Evolutionary conservation across 1,284 basidiomycete genomes (phyloP).

Genomic region (Sporisorium exsertum): DNA sequence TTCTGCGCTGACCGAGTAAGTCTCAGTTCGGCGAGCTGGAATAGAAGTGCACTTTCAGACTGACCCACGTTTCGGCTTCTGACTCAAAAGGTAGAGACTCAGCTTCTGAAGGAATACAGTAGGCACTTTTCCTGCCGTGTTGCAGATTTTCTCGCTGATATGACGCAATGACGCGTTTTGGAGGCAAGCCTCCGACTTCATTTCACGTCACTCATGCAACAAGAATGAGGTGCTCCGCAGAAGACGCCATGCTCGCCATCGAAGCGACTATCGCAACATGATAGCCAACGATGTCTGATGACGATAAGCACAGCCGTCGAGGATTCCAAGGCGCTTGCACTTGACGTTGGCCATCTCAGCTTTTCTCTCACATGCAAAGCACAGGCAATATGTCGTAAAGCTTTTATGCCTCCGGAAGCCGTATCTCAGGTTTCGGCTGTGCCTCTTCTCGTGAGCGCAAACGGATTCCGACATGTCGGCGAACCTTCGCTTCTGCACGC

Average conservation of each 20-base stretch:
- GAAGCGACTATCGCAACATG: neutral
- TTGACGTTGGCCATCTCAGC: neutral
- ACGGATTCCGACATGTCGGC: neutral
- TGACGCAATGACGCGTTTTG: slow-evolving; percentile 43
- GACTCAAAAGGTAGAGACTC: too few relatives aligned
- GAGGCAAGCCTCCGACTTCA: neutral
- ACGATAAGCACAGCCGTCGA: slow-evolving; percentile 1
- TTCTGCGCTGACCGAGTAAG: too few relatives aligned
- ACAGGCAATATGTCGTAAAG: neutral
- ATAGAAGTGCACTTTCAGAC: neutral
- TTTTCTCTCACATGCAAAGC: slow-evolving; percentile 9
- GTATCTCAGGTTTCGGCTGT: neutral
- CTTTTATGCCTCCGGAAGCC: neutral
- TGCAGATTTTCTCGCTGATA: slow-evolving; percentile 25
- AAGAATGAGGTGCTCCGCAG: neutral
- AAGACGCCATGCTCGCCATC: slow-evolving; percentile 4
- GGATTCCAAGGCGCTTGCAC: neutral
- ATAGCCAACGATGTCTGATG: neutral
- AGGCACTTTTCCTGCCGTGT: neutral
- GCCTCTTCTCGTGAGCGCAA: neutral
- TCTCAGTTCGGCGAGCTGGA: too few relatives aligned
- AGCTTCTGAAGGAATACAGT: too few relatives aligned
- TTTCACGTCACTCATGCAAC: neutral
- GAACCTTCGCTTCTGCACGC: neutral
- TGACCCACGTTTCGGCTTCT: neutral